Evolutionary conservation across 2,329 filamentous ascomycete genomes (phyloP).

Genomic region (Venturia pyrina): DNA sequence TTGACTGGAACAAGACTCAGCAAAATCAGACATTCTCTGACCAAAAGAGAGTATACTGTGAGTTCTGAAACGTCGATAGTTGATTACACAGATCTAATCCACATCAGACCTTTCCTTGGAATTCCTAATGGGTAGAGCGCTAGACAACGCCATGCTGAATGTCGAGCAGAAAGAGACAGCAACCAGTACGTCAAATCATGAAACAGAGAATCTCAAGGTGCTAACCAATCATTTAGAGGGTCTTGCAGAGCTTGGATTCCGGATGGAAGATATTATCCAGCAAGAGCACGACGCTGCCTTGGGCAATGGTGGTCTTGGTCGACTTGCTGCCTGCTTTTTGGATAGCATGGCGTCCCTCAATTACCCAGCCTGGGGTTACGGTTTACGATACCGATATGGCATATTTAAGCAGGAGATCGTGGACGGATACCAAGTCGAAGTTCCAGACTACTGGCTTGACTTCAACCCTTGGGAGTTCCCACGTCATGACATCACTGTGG

Average conservation of each 20-base stretch:
- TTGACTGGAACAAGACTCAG: constrained; percentile 97
- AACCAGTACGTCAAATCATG: constrained; percentile 47
- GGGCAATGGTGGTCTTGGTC: constrained; percentile 89
- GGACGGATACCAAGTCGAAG: constrained; percentile 94
- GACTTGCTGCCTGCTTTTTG: constrained; percentile 91
- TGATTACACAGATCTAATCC: neutral
- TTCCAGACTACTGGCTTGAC: constrained; percentile 98
- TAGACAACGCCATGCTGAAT: constrained; percentile 99
- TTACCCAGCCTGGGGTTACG: constrained; percentile 96
- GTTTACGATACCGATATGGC: constrained; percentile 79
- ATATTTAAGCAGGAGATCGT: constrained; percentile 99
- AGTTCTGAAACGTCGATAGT: constrained; percentile 16
- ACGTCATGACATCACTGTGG: constrained; percentile 86
- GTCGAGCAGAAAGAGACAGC: constrained; percentile 79
- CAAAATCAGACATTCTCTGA: constrained; percentile 88
- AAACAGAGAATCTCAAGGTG: constrained; percentile 14
- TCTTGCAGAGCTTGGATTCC: constrained; percentile 81
- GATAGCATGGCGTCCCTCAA: constrained; percentile 92
- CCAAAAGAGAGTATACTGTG: constrained; percentile 87
- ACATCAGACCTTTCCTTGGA: constrained; percentile 73
- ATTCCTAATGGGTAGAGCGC: constrained; percentile 90
- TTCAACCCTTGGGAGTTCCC: constrained; percentile 99
- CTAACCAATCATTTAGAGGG: constrained; percentile 49
- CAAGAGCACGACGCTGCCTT: constrained; percentile 96
- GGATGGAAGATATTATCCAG: constrained; percentile 86